Evolutionary conservation across 208 protist species (phyloP).

Genomic region (Wallacemonas sp.): DNA sequence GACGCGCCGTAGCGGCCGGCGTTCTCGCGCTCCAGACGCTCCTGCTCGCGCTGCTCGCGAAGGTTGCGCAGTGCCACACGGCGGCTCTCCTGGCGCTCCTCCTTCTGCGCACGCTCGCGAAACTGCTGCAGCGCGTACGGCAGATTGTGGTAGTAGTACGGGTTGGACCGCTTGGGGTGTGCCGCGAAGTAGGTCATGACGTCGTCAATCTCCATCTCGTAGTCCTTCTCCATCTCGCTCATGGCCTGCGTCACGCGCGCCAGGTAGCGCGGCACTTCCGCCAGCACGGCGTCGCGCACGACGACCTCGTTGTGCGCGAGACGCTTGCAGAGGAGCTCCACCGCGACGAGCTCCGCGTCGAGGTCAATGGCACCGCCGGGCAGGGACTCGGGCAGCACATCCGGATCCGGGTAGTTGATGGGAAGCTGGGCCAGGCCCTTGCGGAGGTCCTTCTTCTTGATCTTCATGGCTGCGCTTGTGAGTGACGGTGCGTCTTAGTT

Average conservation of each 20-base stretch:
- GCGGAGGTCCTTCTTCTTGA: constrained; percentile 91
- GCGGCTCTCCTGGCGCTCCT: constrained; percentile 36
- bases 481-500: too few species aligned
- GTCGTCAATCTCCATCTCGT: constrained; percentile 38
- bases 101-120: constrained; percentile 34
- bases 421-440: constrained; percentile 81
- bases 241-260: constrained; percentile 42
- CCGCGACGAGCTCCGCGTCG: constrained; percentile 57
- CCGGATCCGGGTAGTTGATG: constrained; percentile 89
- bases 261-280: constrained; percentile 71
- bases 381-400: constrained; percentile 45
- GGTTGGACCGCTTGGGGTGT: constrained; percentile 37
- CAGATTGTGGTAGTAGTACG: constrained; percentile 70
- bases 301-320: constrained; percentile 87
- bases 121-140: constrained; percentile 41
- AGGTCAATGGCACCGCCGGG: constrained; percentile 56
- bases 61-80: constrained; percentile 37
- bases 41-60: constrained; percentile 33
- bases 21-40: constrained; percentile 31
- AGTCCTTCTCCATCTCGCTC: constrained; percentile 47
- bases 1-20: constrained; percentile 41
- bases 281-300: constrained; percentile 73
- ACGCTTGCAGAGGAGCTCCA: constrained; percentile 80
- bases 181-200: constrained; percentile 47
- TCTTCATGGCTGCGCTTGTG: constrained; percentile 51